Percentiles rank a stretch among this genome's conserved stretches.
phyloP scores from a whole-genome alignment of 495 filamentous ascomycete genomes.

The Thermochaetoides thermophila region DNA sequence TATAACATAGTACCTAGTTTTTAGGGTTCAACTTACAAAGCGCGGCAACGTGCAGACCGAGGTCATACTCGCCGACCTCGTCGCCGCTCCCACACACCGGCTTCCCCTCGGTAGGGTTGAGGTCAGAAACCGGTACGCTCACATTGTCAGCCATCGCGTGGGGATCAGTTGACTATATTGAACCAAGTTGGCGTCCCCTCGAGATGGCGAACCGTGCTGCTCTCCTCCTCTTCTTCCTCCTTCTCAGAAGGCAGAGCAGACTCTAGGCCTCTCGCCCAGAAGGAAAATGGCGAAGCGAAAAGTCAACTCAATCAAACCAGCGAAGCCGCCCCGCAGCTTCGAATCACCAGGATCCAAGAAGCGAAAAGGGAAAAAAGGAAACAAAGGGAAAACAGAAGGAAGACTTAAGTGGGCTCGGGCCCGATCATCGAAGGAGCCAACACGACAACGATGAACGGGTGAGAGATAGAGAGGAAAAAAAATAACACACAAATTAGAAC shows the following conservation, averaged over 20 bases:
- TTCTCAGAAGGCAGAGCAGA: not conserved
- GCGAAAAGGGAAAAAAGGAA: constrained; percentile 6
- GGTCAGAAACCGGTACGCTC: constrained; percentile 8
- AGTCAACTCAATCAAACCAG: constrained; percentile 3
- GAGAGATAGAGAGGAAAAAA: constrained; percentile 7
- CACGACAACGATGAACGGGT: constrained; percentile 3
- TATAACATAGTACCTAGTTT: too few species aligned
- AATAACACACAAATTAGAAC: not conserved
- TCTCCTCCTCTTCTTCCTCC: too few species aligned
- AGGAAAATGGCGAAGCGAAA: constrained; percentile 3
- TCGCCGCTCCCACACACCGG: constrained; percentile 30
- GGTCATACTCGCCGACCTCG: constrained; percentile 32
- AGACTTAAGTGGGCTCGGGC: not conserved
- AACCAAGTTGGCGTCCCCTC: too few species aligned
- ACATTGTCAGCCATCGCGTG: constrained; percentile 3
- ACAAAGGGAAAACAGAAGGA: too few species aligned
- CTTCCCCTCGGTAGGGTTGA: constrained; percentile 18
- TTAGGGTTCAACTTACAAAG: constrained; percentile 39
- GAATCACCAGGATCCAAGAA: constrained; percentile 2
- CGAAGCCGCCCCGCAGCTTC: constrained; percentile 18
- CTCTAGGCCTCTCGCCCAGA: constrained; percentile 7
- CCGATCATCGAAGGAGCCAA: constrained; percentile 3
- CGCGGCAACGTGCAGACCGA: constrained; percentile 31
- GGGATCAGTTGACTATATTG: too few species aligned
- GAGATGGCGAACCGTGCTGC: too few species aligned